Evolutionary conservation across 768 basidiomycete genomes (phyloP), one percentile per base, ranked within the genome.

Genomic region (Amyloporia xantha): DNA sequence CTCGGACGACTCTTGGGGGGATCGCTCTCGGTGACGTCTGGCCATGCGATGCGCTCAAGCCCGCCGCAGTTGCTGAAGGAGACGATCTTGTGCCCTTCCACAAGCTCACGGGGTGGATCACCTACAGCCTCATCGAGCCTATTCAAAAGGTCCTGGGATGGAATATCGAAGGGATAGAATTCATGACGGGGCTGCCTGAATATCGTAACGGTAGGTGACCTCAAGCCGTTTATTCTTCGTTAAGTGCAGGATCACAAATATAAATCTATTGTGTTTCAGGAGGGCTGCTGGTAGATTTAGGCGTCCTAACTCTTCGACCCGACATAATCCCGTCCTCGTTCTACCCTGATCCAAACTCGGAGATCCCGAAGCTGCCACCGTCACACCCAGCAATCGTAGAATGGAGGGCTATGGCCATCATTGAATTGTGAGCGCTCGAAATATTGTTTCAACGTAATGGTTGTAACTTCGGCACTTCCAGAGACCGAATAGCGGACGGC

Each of bases 321-420:
- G 64, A 66, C 19, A 70, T 68, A 0, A 68, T 93, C 11, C 71
- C 78, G 0, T 28, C 54, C 5, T 64, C 66, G 1, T 67, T 69
- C 59, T 70, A 62, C 48, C 66, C 74, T n/a, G 75, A 80, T 53
- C 49, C 68, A 0, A 64, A 62, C 17, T 68, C 78, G 5, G 71
- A 71, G 19, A 72, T 91, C 44, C 84, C 90, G 2, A 77, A 74
- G 35, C 73, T 87, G 20, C 67, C 74, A 12, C 77, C 91, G 1
- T 84, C 86, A 0, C 92, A 93, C 61, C 89, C 91, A 0, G 91
- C 91, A 5, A 84, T 98, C 49, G 82, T 97, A 30, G 95, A 99
- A 68, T 95, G 94, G 93, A 74, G 95, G 48, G 93, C 94, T 0
- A 78, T 99, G 77, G 98, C 95, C 0, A 90, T 99, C 30, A 86